phyloP scores from a whole-genome alignment of 2,329 filamentous ascomycete genomes.

The Penicillium fuscoglaucum region DNA sequence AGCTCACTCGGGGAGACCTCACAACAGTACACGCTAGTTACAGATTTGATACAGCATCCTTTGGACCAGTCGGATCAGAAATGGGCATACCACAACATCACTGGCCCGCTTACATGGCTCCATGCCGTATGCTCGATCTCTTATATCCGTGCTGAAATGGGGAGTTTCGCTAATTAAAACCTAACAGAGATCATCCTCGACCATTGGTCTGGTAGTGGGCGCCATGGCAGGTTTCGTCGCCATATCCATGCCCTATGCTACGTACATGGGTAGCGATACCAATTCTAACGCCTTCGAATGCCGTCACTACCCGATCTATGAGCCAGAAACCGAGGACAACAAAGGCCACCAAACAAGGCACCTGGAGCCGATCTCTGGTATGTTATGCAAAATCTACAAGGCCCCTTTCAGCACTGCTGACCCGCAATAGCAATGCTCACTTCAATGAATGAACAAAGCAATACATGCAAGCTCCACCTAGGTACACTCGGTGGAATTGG shows the following conservation, averaged over 20 bases:
- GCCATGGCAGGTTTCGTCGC: constrained; percentile 28
- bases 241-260: constrained; percentile 20
- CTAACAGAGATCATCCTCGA: constrained; percentile 23
- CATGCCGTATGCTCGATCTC: constrained; percentile 27
- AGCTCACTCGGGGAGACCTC: constrained; percentile 1
- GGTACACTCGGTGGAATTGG: constrained; percentile 33
- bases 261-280: constrained; percentile 17
- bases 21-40: constrained; percentile 8
- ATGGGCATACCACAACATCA: constrained; percentile 23
- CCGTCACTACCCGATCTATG: constrained; percentile 26
- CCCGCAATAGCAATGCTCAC: constrained; percentile 28
- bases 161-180: constrained; percentile 8
- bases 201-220: constrained; percentile 27
- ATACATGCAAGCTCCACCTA: constrained; percentile 30
- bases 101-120: constrained; percentile 37
- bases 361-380: constrained; percentile 40
- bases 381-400: background rate
- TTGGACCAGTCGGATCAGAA: constrained; percentile 1
- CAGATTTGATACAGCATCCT: constrained; percentile 18
- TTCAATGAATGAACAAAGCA: constrained; percentile 12
- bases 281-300: constrained; percentile 9
- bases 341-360: constrained; percentile 18
- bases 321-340: constrained; percentile 10
- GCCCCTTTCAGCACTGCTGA: constrained; percentile 14
- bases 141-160: background rate